Evolutionary conservation across 108 stramenopile genomes (phyloP).

Genomic region (Nitzschia sp.): DNA sequence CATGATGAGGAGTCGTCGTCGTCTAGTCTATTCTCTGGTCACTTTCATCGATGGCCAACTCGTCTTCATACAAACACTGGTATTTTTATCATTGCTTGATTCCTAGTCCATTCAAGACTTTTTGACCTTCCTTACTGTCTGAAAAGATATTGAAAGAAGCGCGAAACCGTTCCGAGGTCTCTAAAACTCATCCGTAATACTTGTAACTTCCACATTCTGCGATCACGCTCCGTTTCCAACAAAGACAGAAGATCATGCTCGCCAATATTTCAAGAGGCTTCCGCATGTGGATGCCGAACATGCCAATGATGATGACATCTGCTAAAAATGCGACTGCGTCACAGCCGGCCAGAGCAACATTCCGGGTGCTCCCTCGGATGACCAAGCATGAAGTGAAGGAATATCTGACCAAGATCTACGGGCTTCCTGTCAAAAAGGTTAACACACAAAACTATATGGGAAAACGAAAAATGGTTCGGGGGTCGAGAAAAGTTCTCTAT

Average conservation of each 20-base stretch:
- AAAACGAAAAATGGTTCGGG: conserved; percentile 74
- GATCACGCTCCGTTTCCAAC: no score
- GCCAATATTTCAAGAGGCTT: conserved; percentile 38
- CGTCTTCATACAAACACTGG: no score
- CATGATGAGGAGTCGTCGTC: no score
- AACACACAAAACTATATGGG: conserved; percentile 83
- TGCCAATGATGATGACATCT: conserved; percentile 79
- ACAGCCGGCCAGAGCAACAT: conserved; percentile 70
- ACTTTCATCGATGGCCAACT: no score
- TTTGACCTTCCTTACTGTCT: no score
- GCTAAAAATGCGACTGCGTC: conserved; percentile 66
- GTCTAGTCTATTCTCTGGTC: no score
- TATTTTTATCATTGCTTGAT: no score
- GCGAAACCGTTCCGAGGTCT: no score
- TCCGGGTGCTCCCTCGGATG: conserved; percentile 88
- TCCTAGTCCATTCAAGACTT: no score
- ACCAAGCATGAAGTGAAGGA: conserved; percentile 96
- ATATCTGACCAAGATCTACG: conserved; percentile 91
- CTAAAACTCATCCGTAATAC: no score
- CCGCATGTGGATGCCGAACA: conserved; percentile 87
- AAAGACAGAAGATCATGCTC: conserved; percentile 18
- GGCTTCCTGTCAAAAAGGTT: conserved; percentile 85
- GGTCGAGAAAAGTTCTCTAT: conserved; percentile 53
- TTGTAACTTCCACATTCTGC: no score
- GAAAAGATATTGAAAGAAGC: no score